Evolutionary conservation across 805 yeast genomes (phyloP).

Genomic region (Spathaspora passalidarum): DNA sequence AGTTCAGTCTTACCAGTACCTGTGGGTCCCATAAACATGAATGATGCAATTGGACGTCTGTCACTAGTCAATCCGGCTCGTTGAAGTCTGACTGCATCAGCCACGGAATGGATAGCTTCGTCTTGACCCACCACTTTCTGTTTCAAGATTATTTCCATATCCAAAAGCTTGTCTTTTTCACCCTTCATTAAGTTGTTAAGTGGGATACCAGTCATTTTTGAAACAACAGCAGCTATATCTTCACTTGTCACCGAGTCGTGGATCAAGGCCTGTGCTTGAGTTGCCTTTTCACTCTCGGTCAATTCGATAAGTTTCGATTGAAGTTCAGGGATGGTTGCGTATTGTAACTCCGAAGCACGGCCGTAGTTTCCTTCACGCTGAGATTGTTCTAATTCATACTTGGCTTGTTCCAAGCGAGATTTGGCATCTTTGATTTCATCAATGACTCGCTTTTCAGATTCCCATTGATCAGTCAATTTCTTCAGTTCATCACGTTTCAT

Average conservation of each 20-base stretch:
- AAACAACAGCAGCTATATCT: constrained; percentile 88
- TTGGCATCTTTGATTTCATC: constrained; percentile 78
- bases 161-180: constrained; percentile 84
- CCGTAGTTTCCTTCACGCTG: constrained; percentile 86
- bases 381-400: constrained; percentile 74
- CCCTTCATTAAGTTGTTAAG: constrained; percentile 88
- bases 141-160: constrained; percentile 79
- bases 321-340: constrained; percentile 78
- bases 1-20: constrained; percentile 98
- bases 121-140: constrained; percentile 91
- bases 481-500: constrained; percentile 61
- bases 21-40: constrained; percentile 96
- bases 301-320: constrained; percentile 55
- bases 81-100: constrained; percentile 94
- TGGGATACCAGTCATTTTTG: constrained; percentile 95
- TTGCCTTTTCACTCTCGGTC: constrained; percentile 33
- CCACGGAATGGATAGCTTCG: constrained; percentile 83
- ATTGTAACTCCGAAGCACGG: constrained; percentile 84
- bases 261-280: constrained; percentile 38
- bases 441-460: constrained; percentile 70
- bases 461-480: constrained; percentile 84
- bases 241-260: constrained; percentile 94
- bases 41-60: constrained; percentile 92
- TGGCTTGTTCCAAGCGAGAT: constrained; percentile 79
- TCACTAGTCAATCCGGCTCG: constrained; percentile 96